phyloP scores from a whole-genome alignment of 495 filamentous ascomycete species.

The Neurospora cerealis region DNA sequence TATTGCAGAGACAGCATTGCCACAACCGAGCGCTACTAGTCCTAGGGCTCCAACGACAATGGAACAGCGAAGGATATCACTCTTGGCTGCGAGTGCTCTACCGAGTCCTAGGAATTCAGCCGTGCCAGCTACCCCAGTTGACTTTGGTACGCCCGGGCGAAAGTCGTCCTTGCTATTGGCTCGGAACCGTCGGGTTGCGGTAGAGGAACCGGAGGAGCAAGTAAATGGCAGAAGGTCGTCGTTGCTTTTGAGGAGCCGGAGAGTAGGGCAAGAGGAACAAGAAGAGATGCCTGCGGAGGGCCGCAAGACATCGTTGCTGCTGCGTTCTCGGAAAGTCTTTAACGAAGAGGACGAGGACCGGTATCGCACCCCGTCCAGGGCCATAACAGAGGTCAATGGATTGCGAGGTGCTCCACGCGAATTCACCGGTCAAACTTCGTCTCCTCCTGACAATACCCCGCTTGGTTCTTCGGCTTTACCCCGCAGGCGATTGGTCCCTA shows the following conservation, averaged over 20 bases:
- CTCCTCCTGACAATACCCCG: constrained; percentile 19
- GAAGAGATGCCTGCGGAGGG: constrained; percentile 38
- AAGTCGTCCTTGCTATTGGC: constrained; percentile 37
- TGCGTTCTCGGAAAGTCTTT: constrained; percentile 28
- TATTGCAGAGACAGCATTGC: constrained; percentile 18
- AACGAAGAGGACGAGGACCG: constrained; percentile 37
- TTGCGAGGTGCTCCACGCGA: constrained; percentile 23
- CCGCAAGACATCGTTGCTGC: constrained; percentile 30
- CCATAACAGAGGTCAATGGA: constrained; percentile 45
- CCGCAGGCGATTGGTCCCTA: constrained; percentile 28
- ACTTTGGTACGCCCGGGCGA: constrained; percentile 23
- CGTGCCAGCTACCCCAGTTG: constrained; percentile 19
- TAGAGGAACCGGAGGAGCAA: constrained; percentile 35
- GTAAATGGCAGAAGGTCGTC: constrained; percentile 33
- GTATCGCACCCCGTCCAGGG: constrained; percentile 45
- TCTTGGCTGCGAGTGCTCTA: constrained; percentile 39
- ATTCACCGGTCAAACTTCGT: constrained; percentile 13
- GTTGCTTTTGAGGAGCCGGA: constrained; percentile 30
- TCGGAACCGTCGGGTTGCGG: constrained; percentile 32
- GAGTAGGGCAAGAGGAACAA: constrained; percentile 33
- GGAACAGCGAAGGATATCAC: constrained; percentile 60
- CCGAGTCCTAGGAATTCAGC: constrained; percentile 29
- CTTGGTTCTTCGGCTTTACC: constrained; percentile 32
- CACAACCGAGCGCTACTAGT: constrained; percentile 30
- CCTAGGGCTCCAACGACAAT: constrained; percentile 58